These are phyloP conservation scores for Pezicula rhizophila DNA, from an alignment of 2,329 filamentous ascomycete species.

Conservation along the genomic window DNA sequence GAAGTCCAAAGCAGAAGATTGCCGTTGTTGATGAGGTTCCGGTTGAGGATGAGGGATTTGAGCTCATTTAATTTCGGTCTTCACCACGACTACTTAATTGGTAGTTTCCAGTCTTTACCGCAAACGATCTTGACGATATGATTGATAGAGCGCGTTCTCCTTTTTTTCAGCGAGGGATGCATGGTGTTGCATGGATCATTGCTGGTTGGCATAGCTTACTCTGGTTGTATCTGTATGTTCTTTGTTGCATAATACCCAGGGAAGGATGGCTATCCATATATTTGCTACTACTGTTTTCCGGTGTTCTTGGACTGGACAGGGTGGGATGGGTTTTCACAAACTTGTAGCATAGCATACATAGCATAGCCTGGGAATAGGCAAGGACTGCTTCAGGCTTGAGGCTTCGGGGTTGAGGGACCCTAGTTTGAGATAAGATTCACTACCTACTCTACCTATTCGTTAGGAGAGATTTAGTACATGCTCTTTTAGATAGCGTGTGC, in stretches of 20 bases:
- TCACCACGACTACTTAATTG: background rate
- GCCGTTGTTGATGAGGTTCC: conserved; percentile 3
- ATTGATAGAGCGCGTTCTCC: conserved; percentile 5
- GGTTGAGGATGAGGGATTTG: conserved; percentile 27
- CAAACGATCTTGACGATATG: background rate
- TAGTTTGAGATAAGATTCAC: background rate
- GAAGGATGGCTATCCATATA: conserved; percentile 19
- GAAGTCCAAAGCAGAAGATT: conserved; percentile 22
- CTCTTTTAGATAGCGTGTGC: too few relatives aligned
- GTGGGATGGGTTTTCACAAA: background rate
- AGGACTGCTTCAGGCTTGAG: background rate
- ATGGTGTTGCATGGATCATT: conserved; percentile 8
- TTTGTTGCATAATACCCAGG: conserved; percentile 8
- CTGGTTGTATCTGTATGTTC: conserved; percentile 7
- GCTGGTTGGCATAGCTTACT: conserved; percentile 21
- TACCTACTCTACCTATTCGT: background rate
- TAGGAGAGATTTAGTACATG: too few relatives aligned
- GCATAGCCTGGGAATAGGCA: conserved; percentile 1
- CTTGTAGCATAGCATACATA: background rate
- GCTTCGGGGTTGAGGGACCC: background rate
- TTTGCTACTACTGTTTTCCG: background rate
- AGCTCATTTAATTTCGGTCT: conserved; percentile 21
- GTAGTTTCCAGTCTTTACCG: background rate
- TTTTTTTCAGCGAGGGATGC: conserved; percentile 8
- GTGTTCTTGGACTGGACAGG: background rate